Evolutionary conservation across 805 yeast species (phyloP), one percentile per base, ranked within the genome.

Genomic region (Wickerhamiella slavikovae): DNA sequence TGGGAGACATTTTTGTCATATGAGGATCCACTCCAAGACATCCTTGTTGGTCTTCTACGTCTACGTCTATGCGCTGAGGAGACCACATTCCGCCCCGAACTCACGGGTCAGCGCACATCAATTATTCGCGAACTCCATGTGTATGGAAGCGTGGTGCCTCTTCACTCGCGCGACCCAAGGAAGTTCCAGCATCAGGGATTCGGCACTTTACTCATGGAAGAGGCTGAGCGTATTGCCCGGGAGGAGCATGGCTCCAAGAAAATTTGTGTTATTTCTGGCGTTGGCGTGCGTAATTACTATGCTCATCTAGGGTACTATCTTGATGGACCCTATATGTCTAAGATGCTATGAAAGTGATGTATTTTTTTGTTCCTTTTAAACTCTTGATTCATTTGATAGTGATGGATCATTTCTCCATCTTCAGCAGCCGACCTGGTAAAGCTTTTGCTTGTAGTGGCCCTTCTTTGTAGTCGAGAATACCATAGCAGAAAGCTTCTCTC

Each of bases 161-260:
- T 89, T 34, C 98, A 89, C 51, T 76, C 91, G 3, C 66, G 96
- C 41, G 98, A 89, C 54, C 98, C 98, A 27, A 66, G 93, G 46
- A 89, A 89, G 53, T 89, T 89, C 60, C 98, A 89, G 57, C 98
- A 89, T 58, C 98, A 89, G 60, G 98, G 98, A 14, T 89, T 85
- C 50, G 98, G 98, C 38, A 85, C 98, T 4, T 60, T 89, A 44
- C 55, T 89, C 29, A 89, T 89, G 98, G 96, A 89, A 53, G 98
- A 89, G 53, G 98, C 98, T 3, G 96, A 80, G 44, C 66, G 94
- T 39, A 89, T 89, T 35, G 89, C 98, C 1, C 64, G 71, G 29
- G 94, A 82, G 44, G 98, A 89, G 49, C 98, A 89, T 50, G 93
- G 94, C 0, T 74, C 93, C 4, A 59, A 63, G 30, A 89, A 89